Conservation (phyloP, 805 yeast genomes). For the Cyberlindnera euphorbiae region DNA sequence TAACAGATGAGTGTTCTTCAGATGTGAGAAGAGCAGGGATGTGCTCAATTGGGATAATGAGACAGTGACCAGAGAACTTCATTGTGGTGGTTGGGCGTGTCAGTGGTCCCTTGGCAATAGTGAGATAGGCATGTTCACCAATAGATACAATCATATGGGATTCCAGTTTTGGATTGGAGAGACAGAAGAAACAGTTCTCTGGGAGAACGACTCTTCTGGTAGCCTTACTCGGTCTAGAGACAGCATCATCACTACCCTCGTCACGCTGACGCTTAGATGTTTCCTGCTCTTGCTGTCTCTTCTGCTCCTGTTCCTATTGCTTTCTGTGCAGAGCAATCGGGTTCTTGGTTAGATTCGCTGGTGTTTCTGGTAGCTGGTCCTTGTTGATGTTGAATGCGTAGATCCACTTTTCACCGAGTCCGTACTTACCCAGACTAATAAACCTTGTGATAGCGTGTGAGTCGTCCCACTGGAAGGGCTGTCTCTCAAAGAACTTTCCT, state of each 20-base stretch:
- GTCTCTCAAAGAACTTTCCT: conserved; percentile 48
- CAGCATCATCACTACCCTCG: conserved; percentile 5
- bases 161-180: conserved; percentile 72
- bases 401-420: conserved; percentile 58
- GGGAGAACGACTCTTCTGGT: conserved; percentile 44
- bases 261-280: conserved; percentile 6
- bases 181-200: conserved; percentile 71
- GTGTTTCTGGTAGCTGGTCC: conserved; percentile 22
- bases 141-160: conserved; percentile 78
- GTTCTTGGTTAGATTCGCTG: conserved; percentile 27
- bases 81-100: conserved; percentile 45
- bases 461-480: conserved; percentile 54
- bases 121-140: conserved; percentile 59
- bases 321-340: conserved; percentile 26
- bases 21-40: conserved; percentile 38
- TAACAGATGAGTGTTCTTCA: conserved; percentile 16
- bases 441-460: conserved; percentile 48
- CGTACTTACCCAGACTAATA: conserved; percentile 58
- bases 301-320: conserved; percentile 1
- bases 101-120: conserved; percentile 85
- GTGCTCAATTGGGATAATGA: conserved; percentile 78
- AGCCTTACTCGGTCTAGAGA: conserved; percentile 6
- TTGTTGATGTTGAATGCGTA: conserved; percentile 58
- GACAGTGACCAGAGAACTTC: conserved; percentile 74
- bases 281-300: too few species aligned